Percentiles rank a stretch among this genome's conserved stretches.
These are phyloP conservation scores for Sisymbrium altissimum DNA, from an alignment of 345 rosid genomes.

Conservation along the genomic window DNA sequence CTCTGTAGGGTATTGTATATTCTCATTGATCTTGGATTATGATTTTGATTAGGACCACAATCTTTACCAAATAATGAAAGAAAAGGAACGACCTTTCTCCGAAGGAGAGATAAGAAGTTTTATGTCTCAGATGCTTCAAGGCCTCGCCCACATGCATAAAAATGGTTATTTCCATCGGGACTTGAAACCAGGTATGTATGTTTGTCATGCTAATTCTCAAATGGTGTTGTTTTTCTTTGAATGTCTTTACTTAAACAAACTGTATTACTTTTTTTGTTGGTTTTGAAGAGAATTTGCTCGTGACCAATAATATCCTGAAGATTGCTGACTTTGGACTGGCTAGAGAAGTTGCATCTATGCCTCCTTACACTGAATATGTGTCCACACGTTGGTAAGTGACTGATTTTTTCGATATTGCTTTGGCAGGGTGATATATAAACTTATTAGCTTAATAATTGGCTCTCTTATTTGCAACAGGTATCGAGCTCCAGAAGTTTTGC, in stretches of 20 bases:
- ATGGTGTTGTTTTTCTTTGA: not conserved
- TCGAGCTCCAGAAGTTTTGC: conserved; percentile 93
- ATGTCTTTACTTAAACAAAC: not conserved
- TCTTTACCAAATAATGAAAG: conserved; percentile 82
- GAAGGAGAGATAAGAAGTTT: conserved; percentile 72
- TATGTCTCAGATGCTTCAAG: conserved; percentile 84
- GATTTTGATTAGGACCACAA: conserved; percentile 58
- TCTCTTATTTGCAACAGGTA: conserved; percentile 49
- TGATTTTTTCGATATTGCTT: not conserved
- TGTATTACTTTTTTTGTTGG: conserved; percentile 1
- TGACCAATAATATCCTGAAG: conserved; percentile 67
- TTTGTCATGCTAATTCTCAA: not conserved
- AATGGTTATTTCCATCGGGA: conserved; percentile 88
- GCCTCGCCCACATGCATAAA: conserved; percentile 86
- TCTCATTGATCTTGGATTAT: conserved; percentile 6
- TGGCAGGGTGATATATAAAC: not conserved
- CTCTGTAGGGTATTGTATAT: not conserved
- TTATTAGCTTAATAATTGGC: not conserved
- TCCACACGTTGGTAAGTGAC: conserved; percentile 83
- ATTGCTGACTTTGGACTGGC: conserved; percentile 98
- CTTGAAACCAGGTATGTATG: conserved; percentile 69
- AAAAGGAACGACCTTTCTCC: conserved; percentile 55
- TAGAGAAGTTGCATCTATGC: conserved; percentile 83
- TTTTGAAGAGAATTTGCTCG: conserved; percentile 78
- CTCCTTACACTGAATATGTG: conserved; percentile 98